phyloP scores from a whole-genome alignment of 1,284 basidiomycete genomes.

The Irpex rosettiformis region DNA sequence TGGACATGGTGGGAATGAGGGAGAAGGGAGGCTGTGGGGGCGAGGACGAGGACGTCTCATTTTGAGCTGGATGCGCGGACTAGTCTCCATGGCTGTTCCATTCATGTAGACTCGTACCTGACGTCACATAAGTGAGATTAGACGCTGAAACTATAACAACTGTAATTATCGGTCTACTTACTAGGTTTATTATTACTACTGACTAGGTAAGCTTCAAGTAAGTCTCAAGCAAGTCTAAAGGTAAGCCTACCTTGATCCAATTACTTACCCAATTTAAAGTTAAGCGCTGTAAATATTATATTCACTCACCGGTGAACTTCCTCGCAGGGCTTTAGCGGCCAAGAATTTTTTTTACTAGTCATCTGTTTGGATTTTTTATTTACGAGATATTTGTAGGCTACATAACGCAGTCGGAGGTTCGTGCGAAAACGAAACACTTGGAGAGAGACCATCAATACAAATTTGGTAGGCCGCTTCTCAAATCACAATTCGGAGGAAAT shows the following conservation, averaged over 20 bases:
- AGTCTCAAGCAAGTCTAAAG: too few species aligned
- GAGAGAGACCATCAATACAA: neutral
- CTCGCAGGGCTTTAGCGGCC: too few species aligned
- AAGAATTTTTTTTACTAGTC: too few species aligned
- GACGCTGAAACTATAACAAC: neutral
- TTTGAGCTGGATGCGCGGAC: neutral
- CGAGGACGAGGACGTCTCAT: neutral
- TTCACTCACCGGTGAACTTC: too few species aligned
- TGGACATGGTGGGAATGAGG: constrained; percentile 25
- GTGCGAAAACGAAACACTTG: too few species aligned
- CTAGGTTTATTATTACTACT: neutral
- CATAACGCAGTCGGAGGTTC: too few species aligned
- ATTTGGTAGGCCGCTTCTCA: neutral
- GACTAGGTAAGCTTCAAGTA: neutral
- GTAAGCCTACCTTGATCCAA: neutral
- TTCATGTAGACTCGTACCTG: neutral
- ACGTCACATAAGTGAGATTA: neutral
- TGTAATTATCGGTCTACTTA: neutral
- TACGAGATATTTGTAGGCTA: too few species aligned
- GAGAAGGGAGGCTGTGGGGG: neutral
- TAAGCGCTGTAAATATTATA: too few species aligned
- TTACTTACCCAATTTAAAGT: neutral
- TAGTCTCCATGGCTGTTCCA: neutral
- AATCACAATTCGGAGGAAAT: neutral
- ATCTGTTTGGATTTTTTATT: too few species aligned